These are phyloP conservation scores for Zygotorulaspora sp. DNA, from an alignment of 805 yeast genomes.

Conservation along the genomic window DNA sequence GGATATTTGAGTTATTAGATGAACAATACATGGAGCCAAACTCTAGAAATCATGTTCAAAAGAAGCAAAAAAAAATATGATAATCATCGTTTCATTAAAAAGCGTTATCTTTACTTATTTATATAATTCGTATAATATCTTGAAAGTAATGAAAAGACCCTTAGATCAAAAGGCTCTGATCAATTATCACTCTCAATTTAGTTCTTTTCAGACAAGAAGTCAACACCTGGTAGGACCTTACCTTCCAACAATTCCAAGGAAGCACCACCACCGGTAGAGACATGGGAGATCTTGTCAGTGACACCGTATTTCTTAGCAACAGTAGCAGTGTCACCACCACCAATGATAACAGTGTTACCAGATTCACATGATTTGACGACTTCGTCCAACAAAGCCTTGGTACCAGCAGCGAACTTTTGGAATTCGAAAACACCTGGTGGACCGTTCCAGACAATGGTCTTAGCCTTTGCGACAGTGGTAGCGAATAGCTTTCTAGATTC, in stretches of 20 bases:
- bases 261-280: slow-evolving; percentile 99
- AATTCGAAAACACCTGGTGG: slow-evolving; percentile 99
- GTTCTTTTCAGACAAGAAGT: slow-evolving; percentile 76
- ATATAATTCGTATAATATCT: slow-evolving; percentile 5
- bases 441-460: slow-evolving; percentile 99
- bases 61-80: slow-evolving; percentile 9
- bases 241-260: slow-evolving; percentile 98
- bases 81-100: slow-evolving; percentile 14
- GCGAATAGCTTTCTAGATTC: slow-evolving; percentile 76
- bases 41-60: slow-evolving; percentile 14
- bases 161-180: not conserved
- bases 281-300: slow-evolving; percentile 93
- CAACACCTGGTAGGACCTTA: slow-evolving; percentile 97
- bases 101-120: slow-evolving; percentile 13
- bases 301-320: slow-evolving; percentile 98
- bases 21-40: slow-evolving; percentile 19
- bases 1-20: slow-evolving; percentile 25
- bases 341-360: slow-evolving; percentile 91
- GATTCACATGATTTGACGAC: slow-evolving; percentile 78
- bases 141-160: slow-evolving; percentile 1
- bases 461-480: slow-evolving; percentile 81
- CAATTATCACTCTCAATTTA: slow-evolving; percentile 16
- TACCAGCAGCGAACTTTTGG: slow-evolving; percentile 85
- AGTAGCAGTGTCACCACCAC: slow-evolving; percentile 99
- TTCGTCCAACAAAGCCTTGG: slow-evolving; percentile 85